Base-by-base conservation (phyloP, 768 basidiomycete species). In the Hirschioporus abietinus region DNA sequence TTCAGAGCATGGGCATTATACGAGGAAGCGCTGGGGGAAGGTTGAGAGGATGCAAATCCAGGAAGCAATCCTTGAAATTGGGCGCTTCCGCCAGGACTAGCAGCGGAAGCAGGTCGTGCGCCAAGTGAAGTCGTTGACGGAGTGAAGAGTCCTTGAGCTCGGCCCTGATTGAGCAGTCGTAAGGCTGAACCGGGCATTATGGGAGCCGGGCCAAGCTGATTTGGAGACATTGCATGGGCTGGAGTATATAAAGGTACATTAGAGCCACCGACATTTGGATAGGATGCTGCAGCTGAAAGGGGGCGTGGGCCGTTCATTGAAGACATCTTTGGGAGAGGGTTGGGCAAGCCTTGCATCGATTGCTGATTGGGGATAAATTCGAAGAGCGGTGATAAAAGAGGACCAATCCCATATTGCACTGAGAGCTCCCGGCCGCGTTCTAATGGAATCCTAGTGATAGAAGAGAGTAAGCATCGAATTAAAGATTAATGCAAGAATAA, bases 351-450 rank as follows among this genome's bases (percentile, higher is more conserved):
- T n/a, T 85, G 79, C 65, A 94, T 80, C 23, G 90, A 86, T 70
- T 84, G 84, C 63, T 90, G 84, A 70, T 85, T 86, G 1, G 95
- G 95, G 20, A 90, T 88, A 74, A 95, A 96, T 77, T 98, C 96
- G 77, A 99, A 96, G 68, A 99, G 83, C 1, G 96, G 95, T 0
- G 88, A 83, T 66, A 99, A 84, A 64, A 97, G 83, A 60, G 90
- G 88, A 35, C 91, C 89, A 58, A 99, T 96, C 66, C 94, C 95
- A 78, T 92, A 98, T 72, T 94, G 94, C 18, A 87, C 77, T 1
- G 97, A 96, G 61, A 99, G 89, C 71, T 99, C 95, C 66, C 93
- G 89, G 52, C 96, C 96, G 66, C 94, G 85, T 71, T 96, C 93
- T 57, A 98, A 89, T 1, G 97, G 97, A 72, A 99, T 96, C 96